A percentile compares a stretch with the other conserved stretches of the same genome.
Evolutionary conservation across 1,139 yeast genomes (phyloP).

Genomic region (Yamadazyma pseudoaaseri): DNA sequence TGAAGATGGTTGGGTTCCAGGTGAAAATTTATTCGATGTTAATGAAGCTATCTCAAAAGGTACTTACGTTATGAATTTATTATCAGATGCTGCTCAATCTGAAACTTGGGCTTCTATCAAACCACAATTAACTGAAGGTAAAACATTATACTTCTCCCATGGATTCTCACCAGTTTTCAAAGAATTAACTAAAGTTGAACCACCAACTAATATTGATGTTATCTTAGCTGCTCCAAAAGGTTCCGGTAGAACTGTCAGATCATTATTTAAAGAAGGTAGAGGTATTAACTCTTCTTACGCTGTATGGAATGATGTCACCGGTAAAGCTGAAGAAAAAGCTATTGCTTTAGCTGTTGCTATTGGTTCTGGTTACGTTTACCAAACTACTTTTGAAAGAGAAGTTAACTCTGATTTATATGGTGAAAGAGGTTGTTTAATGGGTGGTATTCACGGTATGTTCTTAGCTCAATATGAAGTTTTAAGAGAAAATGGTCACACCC

Average conservation of each 20-base stretch:
- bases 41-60: conserved; percentile 90
- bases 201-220: conserved; percentile 93
- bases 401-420: conserved; percentile 99
- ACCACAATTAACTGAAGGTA: conserved; percentile 93
- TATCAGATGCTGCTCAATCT: conserved; percentile 99
- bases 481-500: conserved; percentile 99
- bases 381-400: conserved; percentile 98
- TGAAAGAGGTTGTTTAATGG: conserved; percentile 99
- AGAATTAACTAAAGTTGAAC: conserved; percentile 92
- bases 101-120: conserved; percentile 90
- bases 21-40: conserved; percentile 95
- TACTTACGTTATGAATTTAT: conserved; percentile 94
- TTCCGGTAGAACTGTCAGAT: conserved; percentile 99
- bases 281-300: conserved; percentile 99
- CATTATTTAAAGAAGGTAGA: conserved; percentile 99
- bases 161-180: conserved; percentile 99
- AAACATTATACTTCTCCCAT: conserved; percentile 98
- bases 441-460: conserved; percentile 99
- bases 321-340: conserved; percentile 99
- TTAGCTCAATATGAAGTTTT: conserved; percentile 99
- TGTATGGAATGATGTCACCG: conserved; percentile 98
- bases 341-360: conserved; percentile 98
- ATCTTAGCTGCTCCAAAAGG: conserved; percentile 99
- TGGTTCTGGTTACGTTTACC: conserved; percentile 99
- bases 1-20: conserved; percentile 99